phyloP scores from a whole-genome alignment of 257 asterid genomes.

The Solanum piurae region DNA sequence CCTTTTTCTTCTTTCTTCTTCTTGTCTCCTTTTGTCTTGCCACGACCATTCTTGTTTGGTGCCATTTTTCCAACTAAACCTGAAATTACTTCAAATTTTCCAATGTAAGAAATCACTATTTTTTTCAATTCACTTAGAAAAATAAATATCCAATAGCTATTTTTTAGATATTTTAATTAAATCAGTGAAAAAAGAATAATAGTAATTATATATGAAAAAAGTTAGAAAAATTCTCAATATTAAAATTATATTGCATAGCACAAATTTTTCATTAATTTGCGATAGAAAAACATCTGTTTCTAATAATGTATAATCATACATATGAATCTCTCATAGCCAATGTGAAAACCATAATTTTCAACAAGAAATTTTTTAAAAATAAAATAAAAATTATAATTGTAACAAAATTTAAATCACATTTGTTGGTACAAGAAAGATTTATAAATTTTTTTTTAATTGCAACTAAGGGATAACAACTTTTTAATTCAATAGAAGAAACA shows the following conservation, averaged over 20 bases:
- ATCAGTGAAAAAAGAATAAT: background rate
- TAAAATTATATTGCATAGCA: too few species aligned
- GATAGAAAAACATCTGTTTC: too few species aligned
- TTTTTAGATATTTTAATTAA: background rate
- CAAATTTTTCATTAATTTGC: too few species aligned
- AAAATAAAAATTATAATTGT: too few species aligned
- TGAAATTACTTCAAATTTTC: background rate
- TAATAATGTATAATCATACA: too few species aligned
- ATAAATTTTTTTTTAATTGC: background rate
- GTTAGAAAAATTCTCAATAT: background rate
- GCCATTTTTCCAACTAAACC: constrained; percentile 38
- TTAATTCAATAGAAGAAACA: background rate
- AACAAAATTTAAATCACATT: background rate
- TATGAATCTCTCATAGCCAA: background rate
- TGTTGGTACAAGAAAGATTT: background rate
- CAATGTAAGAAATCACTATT: too few species aligned
- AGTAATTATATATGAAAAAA: background rate
- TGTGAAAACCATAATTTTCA: too few species aligned
- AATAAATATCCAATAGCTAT: background rate
- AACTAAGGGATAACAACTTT: background rate
- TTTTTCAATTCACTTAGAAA: background rate
- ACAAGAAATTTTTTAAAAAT: too few species aligned
- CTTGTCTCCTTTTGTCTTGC: constrained; percentile 80
- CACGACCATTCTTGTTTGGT: constrained; percentile 72
- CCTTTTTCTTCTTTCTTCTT: constrained; percentile 93